These are phyloP conservation scores for Coffea humblotiana DNA, from an alignment of 305 asterid genomes.

Conservation along the genomic window DNA sequence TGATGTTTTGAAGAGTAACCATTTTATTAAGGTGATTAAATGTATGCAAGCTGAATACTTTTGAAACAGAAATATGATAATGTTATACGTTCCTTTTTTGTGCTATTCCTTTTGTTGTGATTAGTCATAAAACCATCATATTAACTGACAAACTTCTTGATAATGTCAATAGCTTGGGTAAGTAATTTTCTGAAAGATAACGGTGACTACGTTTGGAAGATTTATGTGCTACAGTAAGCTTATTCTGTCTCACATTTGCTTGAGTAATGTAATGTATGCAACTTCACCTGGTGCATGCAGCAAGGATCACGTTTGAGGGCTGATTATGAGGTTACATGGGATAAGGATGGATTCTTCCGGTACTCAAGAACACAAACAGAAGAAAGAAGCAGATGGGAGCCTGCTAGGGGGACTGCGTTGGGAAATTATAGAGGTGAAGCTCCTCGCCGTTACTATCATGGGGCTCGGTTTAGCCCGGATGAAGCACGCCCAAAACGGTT, in stretches of 20 bases:
- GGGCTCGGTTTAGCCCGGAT: constrained; percentile 51
- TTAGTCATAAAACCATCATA: background rate
- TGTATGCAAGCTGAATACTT: background rate
- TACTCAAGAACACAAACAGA: constrained; percentile 50
- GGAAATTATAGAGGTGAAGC: constrained; percentile 50
- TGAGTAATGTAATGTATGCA: too few relatives aligned
- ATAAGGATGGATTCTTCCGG: constrained; percentile 63
- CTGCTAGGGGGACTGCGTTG: constrained; percentile 36
- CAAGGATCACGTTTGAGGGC: constrained; percentile 86
- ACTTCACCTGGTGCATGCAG: constrained; percentile 45
- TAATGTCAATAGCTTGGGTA: background rate
- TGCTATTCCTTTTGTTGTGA: background rate
- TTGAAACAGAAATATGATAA: too few relatives aligned
- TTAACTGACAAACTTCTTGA: background rate
- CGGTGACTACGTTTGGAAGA: background rate
- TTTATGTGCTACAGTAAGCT: background rate
- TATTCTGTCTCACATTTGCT: background rate
- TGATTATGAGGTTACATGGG: constrained; percentile 90
- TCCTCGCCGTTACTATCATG: constrained; percentile 43
- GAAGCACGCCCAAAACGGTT: constrained; percentile 67
- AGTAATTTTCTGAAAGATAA: background rate
- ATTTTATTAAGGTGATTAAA: background rate
- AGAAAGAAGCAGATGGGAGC: constrained; percentile 64
- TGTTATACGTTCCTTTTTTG: too few relatives aligned
- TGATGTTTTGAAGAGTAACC: background rate